Evolutionary conservation across 345 rosid genomes (phyloP).

Genomic region (Arabidopsis thaliana): DNA sequence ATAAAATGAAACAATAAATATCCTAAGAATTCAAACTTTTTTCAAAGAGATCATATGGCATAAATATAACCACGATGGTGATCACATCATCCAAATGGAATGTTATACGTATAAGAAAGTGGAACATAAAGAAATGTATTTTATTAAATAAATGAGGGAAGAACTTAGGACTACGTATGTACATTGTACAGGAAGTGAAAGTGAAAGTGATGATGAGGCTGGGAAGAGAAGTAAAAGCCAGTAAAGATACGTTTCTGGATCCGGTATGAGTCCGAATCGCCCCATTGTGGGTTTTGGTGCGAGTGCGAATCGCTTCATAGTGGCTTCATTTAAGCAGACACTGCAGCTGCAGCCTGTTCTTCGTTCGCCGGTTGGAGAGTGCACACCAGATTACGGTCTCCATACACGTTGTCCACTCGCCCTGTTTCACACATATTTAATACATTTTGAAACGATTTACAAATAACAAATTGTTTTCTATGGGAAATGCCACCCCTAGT

Average conservation of each 20-base stretch:
- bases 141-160: conserved; percentile 11
- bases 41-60: neutral
- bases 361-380: conserved; percentile 11
- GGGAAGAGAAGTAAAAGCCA: conserved; percentile 7
- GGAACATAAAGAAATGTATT: neutral
- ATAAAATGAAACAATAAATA: neutral
- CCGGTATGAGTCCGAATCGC: neutral
- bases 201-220: neutral
- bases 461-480: neutral
- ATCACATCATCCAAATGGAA: neutral
- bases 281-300: neutral
- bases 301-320: neutral
- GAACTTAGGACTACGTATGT: conserved; percentile 24
- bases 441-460: neutral
- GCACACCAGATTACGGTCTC: conserved; percentile 18
- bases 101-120: neutral
- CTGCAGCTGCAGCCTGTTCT: conserved; percentile 23
- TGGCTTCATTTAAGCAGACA: conserved; percentile 11
- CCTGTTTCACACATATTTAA: neutral
- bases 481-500: neutral
- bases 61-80: neutral
- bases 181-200: conserved; percentile 22
- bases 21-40: neutral
- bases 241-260: conserved; percentile 6
- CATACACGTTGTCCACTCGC: conserved; percentile 23